Evolutionary conservation across 805 yeast genomes (phyloP), one percentile per base, ranked within the genome.

Genomic region (Ogataea saltuana): DNA sequence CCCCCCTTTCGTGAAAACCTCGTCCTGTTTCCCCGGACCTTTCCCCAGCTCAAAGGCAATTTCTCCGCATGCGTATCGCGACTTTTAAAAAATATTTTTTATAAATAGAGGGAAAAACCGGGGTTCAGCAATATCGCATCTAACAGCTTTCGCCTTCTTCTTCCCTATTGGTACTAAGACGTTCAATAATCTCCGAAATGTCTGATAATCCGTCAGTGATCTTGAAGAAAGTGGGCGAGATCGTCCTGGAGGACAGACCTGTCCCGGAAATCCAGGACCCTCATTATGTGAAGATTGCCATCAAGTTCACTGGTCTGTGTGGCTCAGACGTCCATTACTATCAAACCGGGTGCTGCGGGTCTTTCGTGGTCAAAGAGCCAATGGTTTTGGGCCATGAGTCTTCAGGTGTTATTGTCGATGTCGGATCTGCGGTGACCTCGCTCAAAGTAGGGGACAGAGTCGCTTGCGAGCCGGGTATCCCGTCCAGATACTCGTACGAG

Each of bases 361-460:
- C 79, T 7, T 88, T 85, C 55, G 78, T 81, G 7, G 83, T 88
- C 46, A 76, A 74, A 50, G 67, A 71, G 19, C 96, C 95, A 33
- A 85, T 88, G 91, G 88, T 88, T 27, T 68, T 88, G 51, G 97
- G 96, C 33, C 97, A 88, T 59, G 97, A 88, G 60, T 81, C 90
- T 9, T 69, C 90, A 5, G 97, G 96, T 42, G 68, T 80, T 21
- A 81, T 88, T 35, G 80, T 74, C 16, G 83, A 84, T 54, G 76
- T 84, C 33, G 96, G 96, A 8, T 45, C 72, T 2, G 74, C 60
- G 1, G 96, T 88, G 30, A 78, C 75, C 3, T 60, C 71, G 9
- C 72, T 88, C 45, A 77, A 83, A 58, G 80, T 81, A 15, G 97
- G 97, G 39, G 97, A 88, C 63, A 74, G 76, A 48, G 96, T 88